These are phyloP conservation scores for Hanseniaspora sp. DNA, from an alignment of 1,139 yeast species.

Conservation along the genomic window DNA sequence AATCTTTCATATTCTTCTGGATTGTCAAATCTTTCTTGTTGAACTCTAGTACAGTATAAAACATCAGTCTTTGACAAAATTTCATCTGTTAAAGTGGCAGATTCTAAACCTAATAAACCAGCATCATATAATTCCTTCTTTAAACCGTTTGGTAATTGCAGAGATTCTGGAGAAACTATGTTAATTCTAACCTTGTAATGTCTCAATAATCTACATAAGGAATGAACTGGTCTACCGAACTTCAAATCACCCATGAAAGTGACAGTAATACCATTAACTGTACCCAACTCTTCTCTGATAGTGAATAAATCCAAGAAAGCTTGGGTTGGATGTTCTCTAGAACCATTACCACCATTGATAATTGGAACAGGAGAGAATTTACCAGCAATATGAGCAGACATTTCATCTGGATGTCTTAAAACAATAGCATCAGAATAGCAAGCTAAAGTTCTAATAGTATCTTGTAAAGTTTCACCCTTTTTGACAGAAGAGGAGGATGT, in stretches of 20 bases:
- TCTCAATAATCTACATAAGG: slow-evolving; percentile 78
- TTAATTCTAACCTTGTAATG: slow-evolving; percentile 90
- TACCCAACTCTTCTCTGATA: slow-evolving; percentile 96
- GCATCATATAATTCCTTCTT: slow-evolving; percentile 51
- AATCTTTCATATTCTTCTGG: slow-evolving; percentile 69
- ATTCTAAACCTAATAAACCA: slow-evolving; percentile 63
- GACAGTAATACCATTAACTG: slow-evolving; percentile 93
- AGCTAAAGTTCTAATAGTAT: slow-evolving; percentile 86
- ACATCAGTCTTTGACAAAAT: slow-evolving; percentile 86
- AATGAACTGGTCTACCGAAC: slow-evolving; percentile 97
- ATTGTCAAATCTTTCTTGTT: slow-evolving; percentile 84
- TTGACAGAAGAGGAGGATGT: slow-evolving; percentile 82
- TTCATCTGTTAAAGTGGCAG: slow-evolving; percentile 67
- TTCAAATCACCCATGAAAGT: slow-evolving; percentile 98
- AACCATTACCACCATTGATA: slow-evolving; percentile 94
- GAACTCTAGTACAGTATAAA: slow-evolving; percentile 94
- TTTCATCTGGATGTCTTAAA: slow-evolving; percentile 89
- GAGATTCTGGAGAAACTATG: slow-evolving; percentile 81
- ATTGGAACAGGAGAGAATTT: slow-evolving; percentile 95
- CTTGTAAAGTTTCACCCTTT: slow-evolving; percentile 97
- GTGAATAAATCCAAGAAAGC: slow-evolving; percentile 95
- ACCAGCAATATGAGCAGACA: slow-evolving; percentile 87
- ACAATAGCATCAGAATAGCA: slow-evolving; percentile 96
- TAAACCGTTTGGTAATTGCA: slow-evolving; percentile 66
- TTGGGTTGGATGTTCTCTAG: slow-evolving; percentile 97